A percentile compares a stretch with the other conserved stretches of the same genome.
phyloP scores from a whole-genome alignment of 1,139 yeast genomes.

The Blastobotrys niveus region DNA sequence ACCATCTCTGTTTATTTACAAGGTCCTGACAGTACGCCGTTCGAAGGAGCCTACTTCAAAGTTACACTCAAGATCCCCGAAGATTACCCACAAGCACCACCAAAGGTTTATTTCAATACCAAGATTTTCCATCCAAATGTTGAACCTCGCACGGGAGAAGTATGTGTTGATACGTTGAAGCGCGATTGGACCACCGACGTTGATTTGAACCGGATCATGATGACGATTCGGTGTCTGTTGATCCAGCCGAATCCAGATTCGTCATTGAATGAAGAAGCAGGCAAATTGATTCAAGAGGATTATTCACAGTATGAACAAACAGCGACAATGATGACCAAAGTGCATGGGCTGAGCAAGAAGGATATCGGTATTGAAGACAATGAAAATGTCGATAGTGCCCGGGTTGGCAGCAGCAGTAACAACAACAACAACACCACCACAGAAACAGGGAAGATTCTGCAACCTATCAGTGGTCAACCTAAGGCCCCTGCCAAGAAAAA shows the following conservation, averaged over 20 bases:
- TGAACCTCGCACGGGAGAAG: conserved; percentile 61
- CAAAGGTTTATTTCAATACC: conserved; percentile 46
- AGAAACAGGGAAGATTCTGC: conserved; percentile 4
- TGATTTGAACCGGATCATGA: conserved; percentile 28
- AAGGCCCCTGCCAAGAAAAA: conserved; percentile 7
- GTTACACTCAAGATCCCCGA: conserved; percentile 45
- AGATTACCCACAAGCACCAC: conserved; percentile 62
- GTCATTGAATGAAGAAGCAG: conserved; percentile 35
- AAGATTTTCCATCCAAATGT: conserved; percentile 73
- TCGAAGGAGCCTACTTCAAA: conserved; percentile 51
- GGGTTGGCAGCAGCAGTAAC: background rate
- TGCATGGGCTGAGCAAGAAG: conserved; percentile 26
- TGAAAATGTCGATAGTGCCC: background rate
- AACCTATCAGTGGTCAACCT: conserved; percentile 7
- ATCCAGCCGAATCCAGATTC: conserved; percentile 36
- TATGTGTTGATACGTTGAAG: conserved; percentile 72
- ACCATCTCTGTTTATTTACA: conserved; percentile 7
- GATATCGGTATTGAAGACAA: conserved; percentile 9
- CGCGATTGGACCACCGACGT: conserved; percentile 58
- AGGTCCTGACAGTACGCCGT: conserved; percentile 53
- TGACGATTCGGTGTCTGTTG: conserved; percentile 32
- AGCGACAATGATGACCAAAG: conserved; percentile 31
- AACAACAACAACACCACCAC: background rate
- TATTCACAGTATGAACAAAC: conserved; percentile 28
- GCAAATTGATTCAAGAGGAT: conserved; percentile 32